A percentile compares a stretch with the other conserved stretches of the same genome.
Conservation (phyloP, 2,329 filamentous ascomycete genomes). For the Penicillium verrucosum region DNA sequence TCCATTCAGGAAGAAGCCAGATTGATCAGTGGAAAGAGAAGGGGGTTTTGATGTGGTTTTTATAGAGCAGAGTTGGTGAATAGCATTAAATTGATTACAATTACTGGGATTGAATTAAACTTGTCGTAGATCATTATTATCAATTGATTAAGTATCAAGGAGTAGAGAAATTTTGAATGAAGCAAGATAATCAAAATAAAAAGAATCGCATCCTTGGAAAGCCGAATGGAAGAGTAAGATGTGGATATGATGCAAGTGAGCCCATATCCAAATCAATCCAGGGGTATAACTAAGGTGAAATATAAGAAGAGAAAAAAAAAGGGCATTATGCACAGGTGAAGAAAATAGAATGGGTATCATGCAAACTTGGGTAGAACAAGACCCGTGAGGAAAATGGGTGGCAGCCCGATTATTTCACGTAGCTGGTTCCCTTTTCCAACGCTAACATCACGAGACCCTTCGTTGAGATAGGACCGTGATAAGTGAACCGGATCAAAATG, state of each 20-base stretch:
- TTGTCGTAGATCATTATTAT: neutral
- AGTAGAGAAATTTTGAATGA: neutral
- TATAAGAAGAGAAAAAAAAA: neutral
- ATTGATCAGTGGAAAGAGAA: neutral
- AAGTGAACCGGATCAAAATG: neutral
- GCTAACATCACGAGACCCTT: slow-evolving; percentile 1
- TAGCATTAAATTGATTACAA: neutral
- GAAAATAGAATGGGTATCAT: slow-evolving; percentile 8
- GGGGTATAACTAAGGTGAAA: neutral
- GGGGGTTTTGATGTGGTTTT: neutral
- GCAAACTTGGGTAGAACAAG: slow-evolving; percentile 4
- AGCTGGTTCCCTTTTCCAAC: neutral
- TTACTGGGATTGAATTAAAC: neutral
- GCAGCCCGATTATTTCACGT: neutral
- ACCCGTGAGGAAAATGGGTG: neutral
- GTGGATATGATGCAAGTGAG: neutral
- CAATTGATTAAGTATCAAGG: neutral
- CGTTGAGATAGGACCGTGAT: neutral
- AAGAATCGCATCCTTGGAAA: neutral
- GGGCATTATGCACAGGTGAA: neutral
- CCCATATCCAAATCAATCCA: neutral
- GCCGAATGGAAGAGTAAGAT: neutral
- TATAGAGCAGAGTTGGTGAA: neutral
- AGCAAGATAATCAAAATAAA: neutral
- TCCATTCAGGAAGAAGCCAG: neutral